Percentiles rank a stretch among this genome's conserved stretches.
These are phyloP conservation scores for Fusarium bactridioides DNA, from an alignment of 2,329 filamentous ascomycete species.

Conservation along the genomic window DNA sequence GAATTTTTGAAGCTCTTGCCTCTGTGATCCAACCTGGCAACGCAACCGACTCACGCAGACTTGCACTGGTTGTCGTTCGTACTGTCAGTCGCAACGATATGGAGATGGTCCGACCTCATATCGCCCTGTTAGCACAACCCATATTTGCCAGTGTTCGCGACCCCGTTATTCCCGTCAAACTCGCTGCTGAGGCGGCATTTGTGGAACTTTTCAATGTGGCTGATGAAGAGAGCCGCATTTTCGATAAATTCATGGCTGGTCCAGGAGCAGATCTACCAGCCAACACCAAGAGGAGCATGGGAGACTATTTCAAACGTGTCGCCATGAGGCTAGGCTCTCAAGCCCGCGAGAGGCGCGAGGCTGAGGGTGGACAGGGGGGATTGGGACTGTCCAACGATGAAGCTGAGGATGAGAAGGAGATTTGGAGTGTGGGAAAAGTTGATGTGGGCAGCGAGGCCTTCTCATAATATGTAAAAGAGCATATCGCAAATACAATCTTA, in stretches of 20 bases:
- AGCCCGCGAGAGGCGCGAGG: conserved; percentile 86
- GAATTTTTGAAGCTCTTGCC: conserved; percentile 81
- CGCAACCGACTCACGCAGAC: conserved; percentile 81
- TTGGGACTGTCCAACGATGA: conserved; percentile 90
- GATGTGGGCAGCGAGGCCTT: conserved; percentile 57
- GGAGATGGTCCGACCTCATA: conserved; percentile 82
- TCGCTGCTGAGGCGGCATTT: conserved; percentile 94
- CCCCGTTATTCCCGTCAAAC: conserved; percentile 90
- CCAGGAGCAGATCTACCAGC: conserved; percentile 71
- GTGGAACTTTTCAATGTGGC: conserved; percentile 89
- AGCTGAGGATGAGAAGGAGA: conserved; percentile 90
- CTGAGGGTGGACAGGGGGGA: conserved; percentile 87
- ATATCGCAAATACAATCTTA: background rate
- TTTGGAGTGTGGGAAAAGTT: conserved; percentile 93
- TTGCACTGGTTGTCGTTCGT: conserved; percentile 86
- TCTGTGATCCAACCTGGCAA: conserved; percentile 78
- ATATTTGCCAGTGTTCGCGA: conserved; percentile 93
- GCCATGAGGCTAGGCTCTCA: conserved; percentile 85
- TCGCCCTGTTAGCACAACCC: conserved; percentile 79
- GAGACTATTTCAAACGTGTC: conserved; percentile 96
- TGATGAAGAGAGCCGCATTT: conserved; percentile 83
- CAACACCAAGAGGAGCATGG: conserved; percentile 86
- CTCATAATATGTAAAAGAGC: conserved; percentile 5
- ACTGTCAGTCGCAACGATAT: conserved; percentile 83
- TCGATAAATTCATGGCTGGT: conserved; percentile 87